phyloP scores from a whole-genome alignment of 1,284 basidiomycete species.

The Malassezia vespertilionis region DNA sequence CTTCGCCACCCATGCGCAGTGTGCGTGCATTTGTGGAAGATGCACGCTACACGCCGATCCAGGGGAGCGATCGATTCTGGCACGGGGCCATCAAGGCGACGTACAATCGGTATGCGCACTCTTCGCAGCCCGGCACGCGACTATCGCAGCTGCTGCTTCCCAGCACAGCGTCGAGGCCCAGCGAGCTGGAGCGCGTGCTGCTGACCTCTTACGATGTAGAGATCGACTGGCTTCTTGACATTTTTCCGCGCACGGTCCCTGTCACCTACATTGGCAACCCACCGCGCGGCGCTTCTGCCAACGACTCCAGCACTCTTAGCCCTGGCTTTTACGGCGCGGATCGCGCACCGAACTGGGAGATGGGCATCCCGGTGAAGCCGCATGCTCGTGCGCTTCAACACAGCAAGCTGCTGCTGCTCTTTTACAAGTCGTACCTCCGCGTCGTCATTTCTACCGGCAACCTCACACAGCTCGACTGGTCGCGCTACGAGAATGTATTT shows the following conservation, averaged over 20 bases:
- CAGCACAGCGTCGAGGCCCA: constrained; percentile 17
- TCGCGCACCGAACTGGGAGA: constrained; percentile 21
- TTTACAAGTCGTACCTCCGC: constrained; percentile 25
- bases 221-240: constrained; percentile 34
- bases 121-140: constrained; percentile 10
- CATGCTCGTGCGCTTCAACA: constrained; percentile 29
- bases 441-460: constrained; percentile 37
- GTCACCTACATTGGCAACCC: constrained; percentile 34
- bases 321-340: constrained; percentile 24
- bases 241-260: constrained; percentile 24
- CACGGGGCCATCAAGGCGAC: constrained; percentile 30
- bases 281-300: constrained; percentile 18
- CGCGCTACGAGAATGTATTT: constrained; percentile 35
- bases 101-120: constrained; percentile 25
- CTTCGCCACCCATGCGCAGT: too few relatives aligned
- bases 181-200: constrained; percentile 24
- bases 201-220: constrained; percentile 35
- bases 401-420: constrained; percentile 36
- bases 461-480: constrained; percentile 38
- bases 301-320: constrained; percentile 14
- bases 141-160: constrained; percentile 28
- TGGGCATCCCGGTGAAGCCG: constrained; percentile 24
- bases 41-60: constrained; percentile 20
- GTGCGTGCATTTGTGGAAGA: too few relatives aligned
- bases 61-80: constrained; percentile 27